These are phyloP conservation scores for Metarhizium robertsii DNA, from an alignment of 2,329 filamentous ascomycete species.

Conservation along the genomic window DNA sequence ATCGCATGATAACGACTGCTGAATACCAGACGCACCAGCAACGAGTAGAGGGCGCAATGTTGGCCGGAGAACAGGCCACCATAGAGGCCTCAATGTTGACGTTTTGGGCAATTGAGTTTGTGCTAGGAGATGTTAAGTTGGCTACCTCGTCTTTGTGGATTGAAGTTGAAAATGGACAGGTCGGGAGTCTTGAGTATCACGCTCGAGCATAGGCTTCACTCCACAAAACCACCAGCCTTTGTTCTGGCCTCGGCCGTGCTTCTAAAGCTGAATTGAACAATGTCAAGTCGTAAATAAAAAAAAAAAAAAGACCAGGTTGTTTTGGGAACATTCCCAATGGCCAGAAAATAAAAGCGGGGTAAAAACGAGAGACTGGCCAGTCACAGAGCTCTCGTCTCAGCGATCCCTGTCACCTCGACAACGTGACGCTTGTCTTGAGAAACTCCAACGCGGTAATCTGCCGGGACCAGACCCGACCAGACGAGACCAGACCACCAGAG, in stretches of 20 bases:
- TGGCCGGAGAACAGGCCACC: too few relatives aligned
- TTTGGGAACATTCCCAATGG: background rate
- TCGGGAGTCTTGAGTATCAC: background rate
- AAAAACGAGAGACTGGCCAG: background rate
- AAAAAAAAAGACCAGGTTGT: background rate
- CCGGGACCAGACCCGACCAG: slow-evolving; percentile 1
- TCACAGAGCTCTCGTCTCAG: background rate
- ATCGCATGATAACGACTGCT: too few relatives aligned
- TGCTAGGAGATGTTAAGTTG: too few relatives aligned
- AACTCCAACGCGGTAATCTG: slow-evolving; percentile 5
- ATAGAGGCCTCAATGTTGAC: too few relatives aligned
- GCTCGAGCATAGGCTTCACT: background rate
- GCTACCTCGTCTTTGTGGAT: background rate
- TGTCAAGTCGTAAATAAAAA: background rate
- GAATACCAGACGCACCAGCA: too few relatives aligned
- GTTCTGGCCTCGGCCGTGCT: background rate
- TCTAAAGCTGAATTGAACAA: too few relatives aligned
- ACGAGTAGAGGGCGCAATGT: too few relatives aligned
- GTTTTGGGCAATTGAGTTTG: too few relatives aligned
- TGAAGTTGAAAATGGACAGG: background rate
- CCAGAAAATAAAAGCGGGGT: background rate
- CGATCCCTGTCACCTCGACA: slow-evolving; percentile 8
- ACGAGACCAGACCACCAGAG: background rate
- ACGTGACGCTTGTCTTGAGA: slow-evolving; percentile 5
- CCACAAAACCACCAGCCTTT: background rate